Conservation (phyloP, 306 rosid genomes). For the Inga oerstediana region DNA sequence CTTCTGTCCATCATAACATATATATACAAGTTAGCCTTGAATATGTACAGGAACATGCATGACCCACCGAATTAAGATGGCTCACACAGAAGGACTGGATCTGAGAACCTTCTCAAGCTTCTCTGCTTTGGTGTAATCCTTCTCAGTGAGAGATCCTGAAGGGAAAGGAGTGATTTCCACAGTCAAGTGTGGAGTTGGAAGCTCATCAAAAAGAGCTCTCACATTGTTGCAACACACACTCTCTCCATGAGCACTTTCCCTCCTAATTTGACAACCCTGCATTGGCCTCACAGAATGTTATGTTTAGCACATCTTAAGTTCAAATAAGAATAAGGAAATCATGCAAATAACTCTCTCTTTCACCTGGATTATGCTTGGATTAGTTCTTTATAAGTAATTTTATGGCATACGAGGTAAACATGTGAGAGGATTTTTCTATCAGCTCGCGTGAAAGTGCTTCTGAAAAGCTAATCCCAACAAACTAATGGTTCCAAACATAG, state of each 20-base stretch:
- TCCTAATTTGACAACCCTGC: conserved; percentile 94
- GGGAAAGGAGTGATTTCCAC: conserved; percentile 94
- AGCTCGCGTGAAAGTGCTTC: no score
- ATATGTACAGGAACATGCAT: conserved; percentile 43
- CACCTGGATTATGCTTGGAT: no score
- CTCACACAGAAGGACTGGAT: conserved; percentile 83
- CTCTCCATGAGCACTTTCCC: conserved; percentile 98
- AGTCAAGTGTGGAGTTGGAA: conserved; percentile 85
- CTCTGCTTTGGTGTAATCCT: conserved; percentile 89
- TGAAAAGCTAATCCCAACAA: no score
- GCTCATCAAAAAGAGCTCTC: conserved; percentile 95
- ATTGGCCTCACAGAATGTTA: conserved; percentile 13
- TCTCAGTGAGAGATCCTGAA: conserved; percentile 74
- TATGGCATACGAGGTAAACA: no score
- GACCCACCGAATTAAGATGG: background rate
- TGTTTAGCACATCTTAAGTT: background rate
- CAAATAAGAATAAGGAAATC: background rate
- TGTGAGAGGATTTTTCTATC: no score
- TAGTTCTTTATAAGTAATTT: no score
- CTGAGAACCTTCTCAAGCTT: conserved; percentile 88
- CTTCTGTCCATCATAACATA: conserved; percentile 19
- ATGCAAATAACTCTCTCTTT: background rate
- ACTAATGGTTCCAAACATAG: background rate
- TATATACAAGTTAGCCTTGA: conserved; percentile 38
- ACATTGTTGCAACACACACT: conserved; percentile 97